A percentile compares a stretch with the other conserved stretches of the same genome.
phyloP scores from a whole-genome alignment of 352 stramenopile species.

The Phytophthora pistaciae region DNA sequence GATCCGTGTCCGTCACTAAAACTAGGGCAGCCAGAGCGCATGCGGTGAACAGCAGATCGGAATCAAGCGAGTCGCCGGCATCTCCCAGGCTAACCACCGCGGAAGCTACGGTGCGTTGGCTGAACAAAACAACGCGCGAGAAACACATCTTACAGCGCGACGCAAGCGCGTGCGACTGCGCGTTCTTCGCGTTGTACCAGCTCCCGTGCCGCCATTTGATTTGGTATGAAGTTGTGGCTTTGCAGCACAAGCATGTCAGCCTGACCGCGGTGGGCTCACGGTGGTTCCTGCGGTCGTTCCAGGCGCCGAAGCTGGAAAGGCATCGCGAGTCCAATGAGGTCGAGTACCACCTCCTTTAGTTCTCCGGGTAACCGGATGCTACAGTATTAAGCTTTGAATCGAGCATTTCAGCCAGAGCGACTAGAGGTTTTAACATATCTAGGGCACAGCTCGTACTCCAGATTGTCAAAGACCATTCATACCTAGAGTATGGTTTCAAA shows the following conservation, averaged over 20 bases:
- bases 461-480: too few relatives aligned
- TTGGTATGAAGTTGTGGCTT: constrained; percentile 73
- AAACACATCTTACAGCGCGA: constrained; percentile 69
- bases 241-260: constrained; percentile 74
- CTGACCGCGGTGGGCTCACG: constrained; percentile 64
- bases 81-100: constrained; percentile 8
- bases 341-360: constrained; percentile 72
- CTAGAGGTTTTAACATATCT: too few relatives aligned
- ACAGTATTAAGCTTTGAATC: too few relatives aligned
- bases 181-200: constrained; percentile 73
- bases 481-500: too few relatives aligned
- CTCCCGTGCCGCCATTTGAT: constrained; percentile 79
- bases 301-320: constrained; percentile 61
- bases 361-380: neutral
- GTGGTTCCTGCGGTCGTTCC: constrained; percentile 80
- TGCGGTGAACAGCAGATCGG: constrained; percentile 1
- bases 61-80: constrained; percentile 17
- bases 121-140: constrained; percentile 66
- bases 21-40: constrained; percentile 12
- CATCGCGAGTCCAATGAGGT: constrained; percentile 82
- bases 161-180: constrained; percentile 69
- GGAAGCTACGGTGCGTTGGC: constrained; percentile 54
- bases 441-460: too few relatives aligned
- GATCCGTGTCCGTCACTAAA: constrained; percentile 48
- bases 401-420: too few relatives aligned